Base-by-base conservation (phyloP, 345 rosid genomes). In the Eutrema heterophyllum region DNA sequence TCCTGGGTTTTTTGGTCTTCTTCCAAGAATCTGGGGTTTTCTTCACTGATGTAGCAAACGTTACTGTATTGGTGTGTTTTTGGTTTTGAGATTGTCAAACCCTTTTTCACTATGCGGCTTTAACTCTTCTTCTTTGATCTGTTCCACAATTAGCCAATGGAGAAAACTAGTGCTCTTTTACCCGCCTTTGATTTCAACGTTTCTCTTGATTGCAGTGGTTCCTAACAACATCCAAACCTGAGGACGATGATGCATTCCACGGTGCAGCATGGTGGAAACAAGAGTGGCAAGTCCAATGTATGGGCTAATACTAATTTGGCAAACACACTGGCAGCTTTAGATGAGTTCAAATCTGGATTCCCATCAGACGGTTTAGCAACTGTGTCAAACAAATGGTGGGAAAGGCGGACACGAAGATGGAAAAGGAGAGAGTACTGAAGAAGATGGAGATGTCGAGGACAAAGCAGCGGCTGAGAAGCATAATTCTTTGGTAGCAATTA, bases 271-370 rank as follows among this genome's bases (percentile, higher is more conserved):
- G 12, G 75, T 62, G 79, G 79, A 26, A 64, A 21, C 71, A 70
- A 70, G 71, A 70, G 39, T 58, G 67, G 27, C n/a, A 77, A 77
- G 61, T 36, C 74, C 11, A 62, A 36, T 36, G 59, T 52, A 0
- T 76, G 71, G 76, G 67, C 52, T 45, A 70, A 56, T 32, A 3
- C 61, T 63, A 70, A 60, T 79, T 55, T 77, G 86, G 86, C 61
- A 66, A 48, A 81, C 82, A 79, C 74, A 56, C 21, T 74, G 41
- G 66, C 75, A 56, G 60, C 67, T 39, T 66, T 78, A 33, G 95
- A 91, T 68, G 97, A 88, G 73, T 91, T 91, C 77, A 88, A 84
- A 68, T 53, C 52, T 56, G 97, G 94, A 50, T 88, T 90, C 61
- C 97, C 97, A 58, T 82, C 87, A 6, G 67, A 75, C 33, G 92